phyloP scores from a whole-genome alignment of 2,329 filamentous ascomycete genomes.

The Geosmithia putterillii region DNA sequence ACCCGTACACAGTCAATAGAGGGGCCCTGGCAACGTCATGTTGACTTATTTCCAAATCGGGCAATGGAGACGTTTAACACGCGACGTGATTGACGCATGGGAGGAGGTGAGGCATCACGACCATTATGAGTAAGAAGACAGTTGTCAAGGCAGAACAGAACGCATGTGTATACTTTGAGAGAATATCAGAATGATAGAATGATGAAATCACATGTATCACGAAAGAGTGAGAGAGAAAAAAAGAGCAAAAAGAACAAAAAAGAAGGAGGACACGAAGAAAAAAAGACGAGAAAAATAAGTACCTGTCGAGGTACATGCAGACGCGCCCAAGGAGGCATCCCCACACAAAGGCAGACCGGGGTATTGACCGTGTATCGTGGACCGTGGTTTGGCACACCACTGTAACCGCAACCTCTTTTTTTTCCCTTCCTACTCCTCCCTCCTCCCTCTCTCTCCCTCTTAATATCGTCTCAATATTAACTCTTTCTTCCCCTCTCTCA shows the following conservation, averaged over 20 bases:
- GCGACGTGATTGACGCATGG: slow-evolving; percentile 4
- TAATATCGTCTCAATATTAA: background rate
- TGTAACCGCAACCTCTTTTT: too few species aligned
- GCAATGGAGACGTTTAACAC: slow-evolving; percentile 1
- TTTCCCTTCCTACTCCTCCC: background rate
- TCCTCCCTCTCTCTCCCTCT: background rate
- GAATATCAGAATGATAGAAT: too few species aligned
- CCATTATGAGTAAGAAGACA: too few species aligned
- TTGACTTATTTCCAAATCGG: slow-evolving; percentile 4
- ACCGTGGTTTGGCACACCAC: too few species aligned
- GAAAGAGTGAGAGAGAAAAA: background rate
- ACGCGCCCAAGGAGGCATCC: too few species aligned
- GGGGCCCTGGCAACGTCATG: slow-evolving; percentile 1
- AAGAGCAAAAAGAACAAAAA: background rate
- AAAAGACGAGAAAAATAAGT: too few species aligned
- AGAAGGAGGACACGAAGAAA: background rate
- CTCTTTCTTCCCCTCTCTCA: background rate
- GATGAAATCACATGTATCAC: too few species aligned
- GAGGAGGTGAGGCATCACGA: too few species aligned
- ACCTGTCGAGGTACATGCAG: too few species aligned
- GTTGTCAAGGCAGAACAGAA: too few species aligned
- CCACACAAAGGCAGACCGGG: background rate
- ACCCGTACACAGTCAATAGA: background rate
- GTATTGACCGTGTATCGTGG: background rate
- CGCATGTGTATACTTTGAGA: too few species aligned